phyloP scores from a whole-genome alignment of 352 stramenopile genomes.

The Globisporangium nunn region DNA sequence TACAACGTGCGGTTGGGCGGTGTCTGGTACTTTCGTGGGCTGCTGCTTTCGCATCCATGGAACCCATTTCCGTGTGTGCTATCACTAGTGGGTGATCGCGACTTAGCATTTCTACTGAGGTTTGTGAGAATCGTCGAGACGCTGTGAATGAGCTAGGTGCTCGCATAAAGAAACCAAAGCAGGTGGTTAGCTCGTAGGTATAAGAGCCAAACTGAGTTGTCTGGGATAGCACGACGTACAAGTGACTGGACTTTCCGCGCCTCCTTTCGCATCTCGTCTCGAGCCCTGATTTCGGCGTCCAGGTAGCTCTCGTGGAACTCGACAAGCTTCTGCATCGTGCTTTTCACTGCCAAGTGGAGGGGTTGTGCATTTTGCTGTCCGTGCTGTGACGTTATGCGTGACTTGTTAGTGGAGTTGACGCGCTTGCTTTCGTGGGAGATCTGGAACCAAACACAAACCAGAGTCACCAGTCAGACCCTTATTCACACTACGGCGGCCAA shows the following conservation, averaged over 20 bases:
- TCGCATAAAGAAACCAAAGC: not conserved
- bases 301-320: constrained; percentile 28
- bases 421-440: constrained; percentile 15
- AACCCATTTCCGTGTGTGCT: constrained; percentile 8
- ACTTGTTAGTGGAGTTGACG: not conserved
- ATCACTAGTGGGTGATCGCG: constrained; percentile 6
- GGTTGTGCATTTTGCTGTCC: not conserved
- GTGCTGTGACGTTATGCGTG: not conserved
- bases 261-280: constrained; percentile 22
- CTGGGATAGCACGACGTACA: constrained; percentile 14
- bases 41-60: constrained; percentile 7
- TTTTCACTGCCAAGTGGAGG: constrained; percentile 14
- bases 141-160: constrained; percentile 39
- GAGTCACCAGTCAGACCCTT: not conserved
- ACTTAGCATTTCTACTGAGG: constrained; percentile 30
- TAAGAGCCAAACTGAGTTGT: not conserved
- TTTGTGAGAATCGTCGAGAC: constrained; percentile 44
- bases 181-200: not conserved
- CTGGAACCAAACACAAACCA: not conserved
- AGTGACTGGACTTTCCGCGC: constrained; percentile 29
- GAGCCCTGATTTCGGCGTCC: constrained; percentile 18
- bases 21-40: constrained; percentile 19
- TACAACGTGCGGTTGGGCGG: constrained; percentile 31
- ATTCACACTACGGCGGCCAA: not conserved
- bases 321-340: constrained; percentile 36